A percentile compares a stretch with the other conserved stretches of the same genome.
Conservation (phyloP, 345 rosid species). For the Geranium rotundifolium region DNA sequence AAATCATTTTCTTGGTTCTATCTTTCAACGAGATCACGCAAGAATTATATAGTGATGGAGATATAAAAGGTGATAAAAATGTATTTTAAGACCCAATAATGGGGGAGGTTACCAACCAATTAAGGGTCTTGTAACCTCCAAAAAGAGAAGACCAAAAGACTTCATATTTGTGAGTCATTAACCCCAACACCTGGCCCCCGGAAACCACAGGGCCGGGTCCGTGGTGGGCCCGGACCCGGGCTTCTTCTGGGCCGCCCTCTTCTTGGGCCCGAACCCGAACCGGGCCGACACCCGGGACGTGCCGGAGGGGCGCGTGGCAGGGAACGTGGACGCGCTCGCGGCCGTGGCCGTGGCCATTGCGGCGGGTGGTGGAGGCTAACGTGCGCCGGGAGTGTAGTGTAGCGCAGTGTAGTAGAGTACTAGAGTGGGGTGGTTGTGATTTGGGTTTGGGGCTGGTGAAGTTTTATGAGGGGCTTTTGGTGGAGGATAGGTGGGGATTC, state of each 20-base stretch:
- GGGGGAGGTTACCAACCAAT: no score
- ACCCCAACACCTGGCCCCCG: no score
- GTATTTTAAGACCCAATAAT: no score
- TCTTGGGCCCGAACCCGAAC: conserved; percentile 39
- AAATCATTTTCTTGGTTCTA: no score
- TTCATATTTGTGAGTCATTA: no score
- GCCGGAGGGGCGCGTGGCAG: conserved; percentile 45
- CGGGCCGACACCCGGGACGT: conserved; percentile 24
- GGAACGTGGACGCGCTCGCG: conserved; percentile 49
- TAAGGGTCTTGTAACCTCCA: no score
- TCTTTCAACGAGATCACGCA: no score
- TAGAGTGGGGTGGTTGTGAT: not conserved
- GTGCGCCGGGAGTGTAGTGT: not conserved
- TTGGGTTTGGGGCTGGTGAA: not conserved
- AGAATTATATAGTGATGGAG: no score
- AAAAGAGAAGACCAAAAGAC: no score
- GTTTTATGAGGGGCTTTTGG: conserved; percentile 8
- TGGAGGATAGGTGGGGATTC: conserved; percentile 12
- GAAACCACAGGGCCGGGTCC: conserved; percentile 59
- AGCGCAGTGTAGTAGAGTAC: not conserved
- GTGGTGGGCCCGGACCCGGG: conserved; percentile 9
- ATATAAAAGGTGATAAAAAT: no score
- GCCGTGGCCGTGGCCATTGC: conserved; percentile 56
- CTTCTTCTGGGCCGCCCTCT: conserved; percentile 34
- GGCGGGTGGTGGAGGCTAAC: conserved; percentile 5